Evolutionary conservation across 2,329 filamentous ascomycete species (phyloP), one percentile per base, ranked within the genome.

Genomic region (Aspergillus tamarii): DNA sequence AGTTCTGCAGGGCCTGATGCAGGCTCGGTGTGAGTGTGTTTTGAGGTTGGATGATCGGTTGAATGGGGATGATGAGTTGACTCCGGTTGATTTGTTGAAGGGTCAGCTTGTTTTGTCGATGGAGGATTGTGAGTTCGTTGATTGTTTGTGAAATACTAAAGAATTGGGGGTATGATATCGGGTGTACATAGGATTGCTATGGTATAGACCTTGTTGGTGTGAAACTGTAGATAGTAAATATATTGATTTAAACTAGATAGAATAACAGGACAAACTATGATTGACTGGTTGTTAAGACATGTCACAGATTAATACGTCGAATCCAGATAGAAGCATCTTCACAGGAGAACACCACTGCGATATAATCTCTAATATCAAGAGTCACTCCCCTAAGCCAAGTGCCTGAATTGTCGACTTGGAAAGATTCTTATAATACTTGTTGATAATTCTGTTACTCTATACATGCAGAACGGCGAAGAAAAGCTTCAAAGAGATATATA

Each of bases 31-130:
- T 53, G 58, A 45, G 16, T 53, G 46, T 53, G 58, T 60, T 12
- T 39, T 45, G 58, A 21, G 58, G 58, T 16, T 60, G 58, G 58
- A 60, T 36, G 46, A 54, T 9, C 19, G 46, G 39, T 23, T 60
- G 30, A 43, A 30, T 28, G 48, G 58, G 11, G 36, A n/a, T 1
- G 48, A 60, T 34, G 39, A 26, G 16, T 9, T 28, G 6, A 60
- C n/a, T 12, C 58, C 58, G n/a, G 3, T 53, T 26, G 23, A 45
- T 23, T 26, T 52, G 58, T 28, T 41, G 23, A 45, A 34, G 58
- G 34, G 26, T 4, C 58, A 60, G 30, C 30, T 59, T 19, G 45
- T 21, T 12, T 26, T 60, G 58, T 11, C 46, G 2, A 43, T 60
- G 46, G 50, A 28, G n/a, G 16, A 32, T 28, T 50, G 46, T 30